phyloP scores from a whole-genome alignment of 75 land plant species.

The Pinus taeda region DNA sequence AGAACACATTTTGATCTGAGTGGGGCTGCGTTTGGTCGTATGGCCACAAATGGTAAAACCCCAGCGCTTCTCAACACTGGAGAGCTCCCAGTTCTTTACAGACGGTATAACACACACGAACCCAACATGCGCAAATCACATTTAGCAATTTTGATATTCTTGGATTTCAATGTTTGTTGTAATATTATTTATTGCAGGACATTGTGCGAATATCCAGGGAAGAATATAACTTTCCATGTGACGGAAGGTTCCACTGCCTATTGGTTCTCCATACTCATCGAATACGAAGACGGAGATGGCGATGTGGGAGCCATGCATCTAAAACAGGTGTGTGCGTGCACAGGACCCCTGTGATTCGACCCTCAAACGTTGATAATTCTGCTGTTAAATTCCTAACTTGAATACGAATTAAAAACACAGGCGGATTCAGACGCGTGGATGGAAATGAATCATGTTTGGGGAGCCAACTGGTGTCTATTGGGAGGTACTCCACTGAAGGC shows the following conservation, averaged over 20 bases:
- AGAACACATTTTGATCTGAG: too few relatives aligned
- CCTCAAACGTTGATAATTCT: too few relatives aligned
- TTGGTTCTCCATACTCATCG: conserved; percentile 34
- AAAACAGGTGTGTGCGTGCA: conserved; percentile 29
- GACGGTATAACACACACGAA: too few relatives aligned
- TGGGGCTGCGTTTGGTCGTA: conserved; percentile 16
- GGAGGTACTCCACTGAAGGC: conserved; percentile 57
- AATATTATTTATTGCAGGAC: conserved; percentile 28
- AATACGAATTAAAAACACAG: too few relatives aligned
- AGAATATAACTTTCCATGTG: conserved; percentile 16
- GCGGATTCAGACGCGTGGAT: too few relatives aligned
- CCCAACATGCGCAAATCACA: too few relatives aligned
- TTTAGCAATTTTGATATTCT: too few relatives aligned
- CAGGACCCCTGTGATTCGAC: too few relatives aligned
- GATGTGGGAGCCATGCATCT: conserved; percentile 19
- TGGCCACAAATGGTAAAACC: conserved; percentile 16
- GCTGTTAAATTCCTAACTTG: too few relatives aligned
- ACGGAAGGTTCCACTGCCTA: conserved; percentile 71
- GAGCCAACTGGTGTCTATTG: conserved; percentile 69
- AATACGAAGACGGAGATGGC: too few relatives aligned
- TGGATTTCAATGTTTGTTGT: too few relatives aligned
- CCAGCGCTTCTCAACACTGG: conserved; percentile 15
- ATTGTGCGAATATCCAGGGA: conserved; percentile 54
- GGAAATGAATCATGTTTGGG: conserved; percentile 55
- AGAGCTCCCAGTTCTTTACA: too few relatives aligned